These are phyloP conservation scores for Bacterosira constricta DNA, from an alignment of 108 stramenopile genomes.

Conservation along the genomic window DNA sequence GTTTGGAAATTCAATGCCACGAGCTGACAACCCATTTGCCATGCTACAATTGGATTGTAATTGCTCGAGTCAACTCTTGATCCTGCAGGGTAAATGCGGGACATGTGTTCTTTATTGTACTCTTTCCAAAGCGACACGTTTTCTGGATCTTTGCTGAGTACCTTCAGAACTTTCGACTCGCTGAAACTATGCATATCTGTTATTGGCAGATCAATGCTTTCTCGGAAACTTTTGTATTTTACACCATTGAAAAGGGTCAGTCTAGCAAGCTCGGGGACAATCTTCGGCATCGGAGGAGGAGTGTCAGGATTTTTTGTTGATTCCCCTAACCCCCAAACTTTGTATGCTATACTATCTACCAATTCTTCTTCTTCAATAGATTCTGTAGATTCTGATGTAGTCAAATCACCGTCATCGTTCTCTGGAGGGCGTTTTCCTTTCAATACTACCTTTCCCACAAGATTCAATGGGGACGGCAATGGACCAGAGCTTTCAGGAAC, in stretches of 20 bases:
- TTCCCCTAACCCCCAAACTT: too few relatives aligned
- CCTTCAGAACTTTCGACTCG: constrained; percentile 65
- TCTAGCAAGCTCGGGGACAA: constrained; percentile 54
- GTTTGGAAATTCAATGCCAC: constrained; percentile 96
- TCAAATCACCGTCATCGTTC: constrained; percentile 49
- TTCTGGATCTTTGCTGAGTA: constrained; percentile 47
- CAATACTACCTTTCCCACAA: constrained; percentile 83
- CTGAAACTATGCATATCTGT: constrained; percentile 79
- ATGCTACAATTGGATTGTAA: constrained; percentile 89
- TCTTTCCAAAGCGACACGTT: constrained; percentile 46
- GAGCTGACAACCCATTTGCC: constrained; percentile 90
- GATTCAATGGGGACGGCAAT: constrained; percentile 75
- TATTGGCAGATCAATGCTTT: constrained; percentile 41
- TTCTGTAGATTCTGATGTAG: constrained; percentile 12
- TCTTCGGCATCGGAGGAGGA: constrained; percentile 24
- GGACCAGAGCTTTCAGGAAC: constrained; percentile 56
- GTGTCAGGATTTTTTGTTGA: background rate
- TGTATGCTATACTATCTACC: too few relatives aligned
- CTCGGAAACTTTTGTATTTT: constrained; percentile 53
- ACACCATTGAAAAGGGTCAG: constrained; percentile 76
- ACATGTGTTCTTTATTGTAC: constrained; percentile 61
- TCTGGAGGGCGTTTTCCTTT: constrained; percentile 82
- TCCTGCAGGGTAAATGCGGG: constrained; percentile 89
- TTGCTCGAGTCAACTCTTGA: constrained; percentile 88
- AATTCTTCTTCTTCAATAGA: background rate